These are phyloP conservation scores for Hypericum androsaemum DNA, from an alignment of 345 rosid species.

Conservation along the genomic window DNA sequence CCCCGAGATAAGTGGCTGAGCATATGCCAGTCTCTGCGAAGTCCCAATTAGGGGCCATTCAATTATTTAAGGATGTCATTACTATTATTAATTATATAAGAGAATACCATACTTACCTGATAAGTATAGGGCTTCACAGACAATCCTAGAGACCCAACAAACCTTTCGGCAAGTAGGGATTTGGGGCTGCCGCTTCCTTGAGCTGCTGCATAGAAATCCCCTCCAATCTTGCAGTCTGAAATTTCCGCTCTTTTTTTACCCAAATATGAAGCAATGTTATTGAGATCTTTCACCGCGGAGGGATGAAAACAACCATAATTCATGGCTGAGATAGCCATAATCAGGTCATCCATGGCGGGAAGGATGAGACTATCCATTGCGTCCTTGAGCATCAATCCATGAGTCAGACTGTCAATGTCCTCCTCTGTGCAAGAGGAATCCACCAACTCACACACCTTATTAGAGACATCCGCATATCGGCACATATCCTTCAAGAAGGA, in stretches of 20 bases:
- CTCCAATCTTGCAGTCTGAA: slow-evolving; percentile 63
- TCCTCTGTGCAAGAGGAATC: slow-evolving; percentile 95
- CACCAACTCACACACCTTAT: slow-evolving; percentile 87
- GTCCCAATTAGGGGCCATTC: too few species aligned
- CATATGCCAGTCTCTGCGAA: too few species aligned
- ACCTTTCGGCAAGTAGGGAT: slow-evolving; percentile 65
- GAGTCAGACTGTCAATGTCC: slow-evolving; percentile 89
- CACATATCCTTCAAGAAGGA: neutral
- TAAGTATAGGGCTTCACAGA: slow-evolving; percentile 80
- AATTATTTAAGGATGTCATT: too few species aligned
- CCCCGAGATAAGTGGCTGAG: too few species aligned
- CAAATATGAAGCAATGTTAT: slow-evolving; percentile 82
- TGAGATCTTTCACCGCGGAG: slow-evolving; percentile 97
- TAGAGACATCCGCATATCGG: too few species aligned
- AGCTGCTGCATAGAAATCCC: too few species aligned
- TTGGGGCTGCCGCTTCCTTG: slow-evolving; percentile 97
- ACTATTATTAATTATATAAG: too few species aligned
- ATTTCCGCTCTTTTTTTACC: slow-evolving; percentile 64
- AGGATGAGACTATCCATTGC: slow-evolving; percentile 45
- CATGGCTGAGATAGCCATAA: slow-evolving; percentile 40
- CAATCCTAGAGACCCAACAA: slow-evolving; percentile 78
- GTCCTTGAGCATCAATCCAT: slow-evolving; percentile 83
- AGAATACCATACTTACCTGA: slow-evolving; percentile 75
- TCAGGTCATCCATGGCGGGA: slow-evolving; percentile 68
- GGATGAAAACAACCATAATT: slow-evolving; percentile 73